Percentiles rank a stretch among this genome's conserved stretches.
Conservation (phyloP, 176 grass and related monocot species). For the Triticum monococcum region DNA sequence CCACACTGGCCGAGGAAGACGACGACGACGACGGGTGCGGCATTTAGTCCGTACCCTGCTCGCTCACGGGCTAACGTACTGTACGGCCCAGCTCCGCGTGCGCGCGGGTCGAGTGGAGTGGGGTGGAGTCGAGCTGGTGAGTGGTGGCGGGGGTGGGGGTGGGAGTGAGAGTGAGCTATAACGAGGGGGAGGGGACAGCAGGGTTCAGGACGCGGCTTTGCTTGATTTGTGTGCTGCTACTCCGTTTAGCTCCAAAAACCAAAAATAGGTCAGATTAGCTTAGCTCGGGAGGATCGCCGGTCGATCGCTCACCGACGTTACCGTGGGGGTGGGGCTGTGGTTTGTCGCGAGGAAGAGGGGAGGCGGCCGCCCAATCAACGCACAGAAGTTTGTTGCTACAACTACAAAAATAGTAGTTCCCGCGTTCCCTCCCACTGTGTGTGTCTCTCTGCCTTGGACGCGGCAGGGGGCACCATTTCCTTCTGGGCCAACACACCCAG, state of each 20-base stretch:
- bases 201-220: not conserved
- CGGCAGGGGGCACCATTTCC: not conserved
- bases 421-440: not conserved
- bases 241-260: not conserved
- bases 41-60: not conserved
- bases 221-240: not conserved
- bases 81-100: not conserved
- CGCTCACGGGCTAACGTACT: not conserved
- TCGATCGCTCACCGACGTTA: not conserved
- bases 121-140: not conserved
- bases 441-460: not conserved
- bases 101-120: not conserved
- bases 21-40: conserved; percentile 2
- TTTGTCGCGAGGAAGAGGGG: not conserved
- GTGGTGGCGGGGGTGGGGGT: not conserved
- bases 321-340: not conserved
- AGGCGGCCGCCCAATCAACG: conserved; percentile 27
- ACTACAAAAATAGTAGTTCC: not conserved
- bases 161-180: not conserved
- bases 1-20: conserved; percentile 26
- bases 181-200: not conserved
- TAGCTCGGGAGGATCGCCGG: not conserved
- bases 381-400: not conserved
- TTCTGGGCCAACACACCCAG: not conserved
- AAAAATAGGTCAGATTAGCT: not conserved